These are phyloP conservation scores for Neurospora sp. DNA, from an alignment of 2,329 filamentous ascomycete species.

Conservation along the genomic window DNA sequence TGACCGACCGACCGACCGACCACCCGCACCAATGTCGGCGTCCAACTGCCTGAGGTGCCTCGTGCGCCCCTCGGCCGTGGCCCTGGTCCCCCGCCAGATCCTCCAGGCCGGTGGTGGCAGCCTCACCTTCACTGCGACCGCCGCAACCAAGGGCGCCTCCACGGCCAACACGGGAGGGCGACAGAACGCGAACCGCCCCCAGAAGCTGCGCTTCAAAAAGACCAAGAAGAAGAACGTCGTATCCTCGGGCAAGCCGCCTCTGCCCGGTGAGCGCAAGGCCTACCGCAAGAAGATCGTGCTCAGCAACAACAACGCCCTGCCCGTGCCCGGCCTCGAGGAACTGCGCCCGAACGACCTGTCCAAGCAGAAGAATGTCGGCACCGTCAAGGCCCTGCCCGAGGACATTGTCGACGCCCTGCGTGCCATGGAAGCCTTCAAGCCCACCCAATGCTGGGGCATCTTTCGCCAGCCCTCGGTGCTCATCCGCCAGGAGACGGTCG, in stretches of 20 bases:
- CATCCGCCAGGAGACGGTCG: conserved; percentile 66
- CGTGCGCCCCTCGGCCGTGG: conserved; percentile 31
- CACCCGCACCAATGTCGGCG: conserved; percentile 38
- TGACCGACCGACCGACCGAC: conserved; percentile 2
- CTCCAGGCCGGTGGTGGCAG: conserved; percentile 21
- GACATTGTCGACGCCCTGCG: conserved; percentile 68
- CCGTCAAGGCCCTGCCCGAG: conserved; percentile 59
- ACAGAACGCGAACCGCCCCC: conserved; percentile 14
- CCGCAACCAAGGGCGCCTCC: conserved; percentile 8
- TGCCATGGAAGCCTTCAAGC: conserved; percentile 82
- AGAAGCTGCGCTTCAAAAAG: conserved; percentile 28
- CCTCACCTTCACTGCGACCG: conserved; percentile 36
- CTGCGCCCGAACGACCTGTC: conserved; percentile 46
- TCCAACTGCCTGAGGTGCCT: conserved; percentile 50
- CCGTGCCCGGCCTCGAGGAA: conserved; percentile 57
- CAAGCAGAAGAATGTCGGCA: conserved; percentile 46
- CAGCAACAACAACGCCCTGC: conserved; percentile 86
- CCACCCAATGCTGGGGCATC: conserved; percentile 75
- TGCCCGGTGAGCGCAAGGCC: conserved; percentile 74
- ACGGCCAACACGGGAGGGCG: neutral
- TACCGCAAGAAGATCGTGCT: conserved; percentile 82
- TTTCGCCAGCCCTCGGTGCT: conserved; percentile 76
- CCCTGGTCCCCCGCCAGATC: conserved; percentile 21
- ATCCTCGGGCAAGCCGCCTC: conserved; percentile 44
- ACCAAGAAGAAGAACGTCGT: conserved; percentile 43